Evolutionary conservation across 345 rosid species (phyloP).

Genomic region (Salix caprea): DNA sequence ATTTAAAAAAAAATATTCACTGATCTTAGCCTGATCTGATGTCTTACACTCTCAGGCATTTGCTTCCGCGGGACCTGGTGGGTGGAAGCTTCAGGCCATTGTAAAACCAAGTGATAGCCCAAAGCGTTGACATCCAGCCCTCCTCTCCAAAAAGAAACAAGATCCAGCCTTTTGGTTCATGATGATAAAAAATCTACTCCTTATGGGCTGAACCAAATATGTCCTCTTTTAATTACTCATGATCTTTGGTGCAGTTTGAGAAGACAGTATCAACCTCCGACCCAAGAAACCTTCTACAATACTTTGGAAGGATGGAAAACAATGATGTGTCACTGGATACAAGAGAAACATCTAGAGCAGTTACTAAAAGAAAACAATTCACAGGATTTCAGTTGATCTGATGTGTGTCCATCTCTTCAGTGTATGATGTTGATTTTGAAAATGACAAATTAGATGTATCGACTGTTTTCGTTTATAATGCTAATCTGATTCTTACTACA

Average conservation of each 20-base stretch:
- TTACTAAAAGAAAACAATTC: neutral
- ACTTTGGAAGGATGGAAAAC: neutral
- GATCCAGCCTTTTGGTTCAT: neutral
- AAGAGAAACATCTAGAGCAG: neutral
- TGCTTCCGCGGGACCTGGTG: conserved; percentile 72
- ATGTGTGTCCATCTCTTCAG: neutral
- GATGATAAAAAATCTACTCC: too few relatives aligned
- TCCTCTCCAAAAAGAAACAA: neutral
- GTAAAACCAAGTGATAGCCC: conserved; percentile 55
- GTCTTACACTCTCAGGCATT: conserved; percentile 60
- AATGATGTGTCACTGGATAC: neutral
- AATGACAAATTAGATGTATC: neutral
- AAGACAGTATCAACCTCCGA: neutral
- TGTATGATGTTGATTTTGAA: neutral
- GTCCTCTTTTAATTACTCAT: neutral
- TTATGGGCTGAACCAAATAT: neutral
- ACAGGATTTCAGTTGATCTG: neutral
- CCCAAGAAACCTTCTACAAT: neutral
- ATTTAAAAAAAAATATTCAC: neutral
- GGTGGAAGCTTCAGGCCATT: conserved; percentile 87
- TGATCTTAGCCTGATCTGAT: conserved; percentile 9
- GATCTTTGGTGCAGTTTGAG: neutral
- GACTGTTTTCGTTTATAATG: neutral
- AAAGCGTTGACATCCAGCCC: neutral
- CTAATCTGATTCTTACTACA: neutral